Conservation (phyloP, 2,329 filamentous ascomycete species). For the Diaporthe citri region DNA sequence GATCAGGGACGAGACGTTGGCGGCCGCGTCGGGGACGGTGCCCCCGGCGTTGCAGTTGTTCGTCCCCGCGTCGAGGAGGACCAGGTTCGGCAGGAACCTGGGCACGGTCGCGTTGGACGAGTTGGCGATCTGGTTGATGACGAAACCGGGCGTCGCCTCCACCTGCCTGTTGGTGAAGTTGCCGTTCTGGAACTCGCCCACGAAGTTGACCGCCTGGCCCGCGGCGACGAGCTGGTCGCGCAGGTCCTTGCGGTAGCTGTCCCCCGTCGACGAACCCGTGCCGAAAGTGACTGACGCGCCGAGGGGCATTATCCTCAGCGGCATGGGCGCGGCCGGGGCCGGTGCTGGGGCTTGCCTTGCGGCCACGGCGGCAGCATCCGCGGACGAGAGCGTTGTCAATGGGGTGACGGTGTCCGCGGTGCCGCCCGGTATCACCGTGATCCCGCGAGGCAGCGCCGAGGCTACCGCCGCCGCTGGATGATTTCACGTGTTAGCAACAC, state of each 20-base stretch:
- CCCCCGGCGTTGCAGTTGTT: constrained; percentile 45
- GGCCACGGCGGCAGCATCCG: not conserved
- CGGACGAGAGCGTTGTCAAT: not conserved
- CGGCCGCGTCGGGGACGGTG: constrained; percentile 41
- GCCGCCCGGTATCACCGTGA: constrained; percentile 23
- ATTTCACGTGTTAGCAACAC: not conserved
- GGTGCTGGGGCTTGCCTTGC: constrained; percentile 5
- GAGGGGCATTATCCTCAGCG: constrained; percentile 43
- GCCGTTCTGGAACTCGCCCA: constrained; percentile 43
- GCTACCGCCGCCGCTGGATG: not conserved
- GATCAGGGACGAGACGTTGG: constrained; percentile 43
- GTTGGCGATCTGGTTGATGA: constrained; percentile 43
- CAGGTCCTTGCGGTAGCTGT: constrained; percentile 45
- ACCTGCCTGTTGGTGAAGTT: constrained; percentile 43
- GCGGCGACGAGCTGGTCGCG: constrained; percentile 39
- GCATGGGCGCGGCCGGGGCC: constrained; percentile 4
- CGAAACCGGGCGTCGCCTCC: constrained; percentile 44
- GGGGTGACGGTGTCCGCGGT: constrained; percentile 18
- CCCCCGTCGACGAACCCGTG: constrained; percentile 42
- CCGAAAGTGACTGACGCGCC: constrained; percentile 45
- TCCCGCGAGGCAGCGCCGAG: constrained; percentile 27
- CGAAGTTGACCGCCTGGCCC: constrained; percentile 43
- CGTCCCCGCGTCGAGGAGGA: constrained; percentile 44
- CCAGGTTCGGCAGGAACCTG: constrained; percentile 43
- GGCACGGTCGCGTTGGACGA: constrained; percentile 39